Evolutionary conservation across 2,329 filamentous ascomycete genomes (phyloP), one percentile per base, ranked within the genome.

Genomic region (Botrytis fabae): DNA sequence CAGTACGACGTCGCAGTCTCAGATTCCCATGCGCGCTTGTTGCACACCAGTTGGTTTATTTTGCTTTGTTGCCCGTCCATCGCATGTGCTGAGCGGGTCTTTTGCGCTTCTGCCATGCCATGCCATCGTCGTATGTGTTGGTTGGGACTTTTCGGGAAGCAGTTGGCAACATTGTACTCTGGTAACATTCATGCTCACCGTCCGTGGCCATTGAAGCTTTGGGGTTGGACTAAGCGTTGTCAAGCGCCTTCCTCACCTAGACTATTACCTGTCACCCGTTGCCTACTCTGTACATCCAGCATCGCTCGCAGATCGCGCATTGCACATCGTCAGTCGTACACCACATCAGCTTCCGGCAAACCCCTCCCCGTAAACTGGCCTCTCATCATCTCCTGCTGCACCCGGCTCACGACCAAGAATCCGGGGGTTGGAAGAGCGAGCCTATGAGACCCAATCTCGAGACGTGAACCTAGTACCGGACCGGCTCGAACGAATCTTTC

Each of bases 1-100:
- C n/a, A 25, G n/a, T 66, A n/a, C n/a, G 51, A 57, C 28, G 51
- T n/a, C 28, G 14, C 3, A 42, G 51, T 57, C 14, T n/a, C 51
- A 28, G n/a, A 28, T 32, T 72, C 35, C 35, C 32, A 46, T 38
- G 62, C 70, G 77, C 78, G 78, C 78, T 78, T 78, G 76, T 79
- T 72, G 73, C 65, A 74, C 74, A 62, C n/a, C 51, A 28, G 38
- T 54, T 68, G 42, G 25, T n/a, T 28, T 18, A 7, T 28, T 57
- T 18, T 54, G 1, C 18, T 28, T 38, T 46, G 16, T 32, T 44
- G 38, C 38, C 38, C 38, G 8, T 38, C 38, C 38, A 8, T 38
- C 25, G 51, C 62, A 22, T 72, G 54, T 60, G 40, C 28, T 61
- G 48, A 28, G 51, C 68, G 54, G 40, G 28, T 38, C 74, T 70